Conservation (phyloP, 192 early-diverging fungal species). For the Phlyctochytrium arcticum region DNA sequence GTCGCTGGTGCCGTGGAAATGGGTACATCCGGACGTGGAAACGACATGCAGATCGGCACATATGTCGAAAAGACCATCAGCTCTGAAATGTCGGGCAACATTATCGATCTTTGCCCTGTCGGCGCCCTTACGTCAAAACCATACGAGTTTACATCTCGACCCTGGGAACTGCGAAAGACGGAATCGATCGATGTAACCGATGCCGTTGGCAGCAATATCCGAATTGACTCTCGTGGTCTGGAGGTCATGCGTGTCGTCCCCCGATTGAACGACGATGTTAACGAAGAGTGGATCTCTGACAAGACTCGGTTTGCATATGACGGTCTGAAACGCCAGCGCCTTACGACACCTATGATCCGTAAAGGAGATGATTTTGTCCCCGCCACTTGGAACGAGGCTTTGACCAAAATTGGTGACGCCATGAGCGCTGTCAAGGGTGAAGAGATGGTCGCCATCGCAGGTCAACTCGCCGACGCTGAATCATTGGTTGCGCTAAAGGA, state of each 20-base stretch:
- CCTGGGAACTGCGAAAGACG: conserved; percentile 96
- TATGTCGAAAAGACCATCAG: conserved; percentile 84
- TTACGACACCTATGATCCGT: conserved; percentile 88
- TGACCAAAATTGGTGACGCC: conserved; percentile 65
- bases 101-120: conserved; percentile 97
- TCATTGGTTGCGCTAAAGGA: conserved; percentile 92
- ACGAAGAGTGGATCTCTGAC: conserved; percentile 99
- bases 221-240: conserved; percentile 90
- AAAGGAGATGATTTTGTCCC: conserved; percentile 77
- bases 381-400: conserved; percentile 82
- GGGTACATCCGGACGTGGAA: conserved; percentile 92
- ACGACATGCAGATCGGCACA: conserved; percentile 97
- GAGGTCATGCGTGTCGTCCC: conserved; percentile 97
- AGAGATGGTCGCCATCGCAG: conserved; percentile 80
- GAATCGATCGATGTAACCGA: conserved; percentile 95
- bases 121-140: conserved; percentile 97
- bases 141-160: conserved; percentile 86
- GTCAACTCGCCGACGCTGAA: conserved; percentile 92
- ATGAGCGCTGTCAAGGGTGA: conserved; percentile 55
- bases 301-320: conserved; percentile 94
- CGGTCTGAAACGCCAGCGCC: conserved; percentile 92
- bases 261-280: conserved; percentile 94
- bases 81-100: conserved; percentile 96
- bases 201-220: conserved; percentile 93
- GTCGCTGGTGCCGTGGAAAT: conserved; percentile 93